phyloP scores from a whole-genome alignment of 768 basidiomycete species.

The Filobasidium wieringae region DNA sequence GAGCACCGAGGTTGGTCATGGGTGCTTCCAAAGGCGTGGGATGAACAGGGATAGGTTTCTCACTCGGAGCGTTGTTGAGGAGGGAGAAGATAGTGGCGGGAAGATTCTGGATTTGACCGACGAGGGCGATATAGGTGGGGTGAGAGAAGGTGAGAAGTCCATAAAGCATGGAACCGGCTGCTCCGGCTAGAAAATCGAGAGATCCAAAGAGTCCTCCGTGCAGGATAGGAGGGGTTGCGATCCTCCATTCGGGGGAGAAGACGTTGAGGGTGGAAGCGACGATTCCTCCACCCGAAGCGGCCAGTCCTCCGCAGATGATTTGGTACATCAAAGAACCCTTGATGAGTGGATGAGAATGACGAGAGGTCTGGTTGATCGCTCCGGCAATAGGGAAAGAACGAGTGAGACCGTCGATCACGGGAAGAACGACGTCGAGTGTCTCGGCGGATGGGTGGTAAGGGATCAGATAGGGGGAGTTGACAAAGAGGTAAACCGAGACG shows the following conservation, averaged over 20 bases:
- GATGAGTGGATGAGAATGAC: constrained; percentile 11
- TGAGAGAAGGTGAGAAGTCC: constrained; percentile 10
- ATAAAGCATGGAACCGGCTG: constrained; percentile 5
- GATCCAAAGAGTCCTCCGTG: not conserved
- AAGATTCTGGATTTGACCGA: not conserved
- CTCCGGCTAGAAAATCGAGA: constrained; percentile 9
- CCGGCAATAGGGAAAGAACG: constrained; percentile 17
- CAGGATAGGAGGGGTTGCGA: constrained; percentile 15
- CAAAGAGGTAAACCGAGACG: constrained; percentile 11
- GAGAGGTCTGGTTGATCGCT: constrained; percentile 5
- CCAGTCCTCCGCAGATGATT: constrained; percentile 8
- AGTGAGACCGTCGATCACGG: constrained; percentile 14
- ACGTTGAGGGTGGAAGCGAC: constrained; percentile 13
- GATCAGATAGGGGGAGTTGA: constrained; percentile 5
- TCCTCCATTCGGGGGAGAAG: constrained; percentile 11
- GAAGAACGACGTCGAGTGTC: constrained; percentile 13
- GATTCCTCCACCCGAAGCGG: constrained; percentile 11
- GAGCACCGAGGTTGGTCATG: constrained; percentile 14
- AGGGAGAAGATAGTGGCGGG: not conserved
- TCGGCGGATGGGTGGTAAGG: constrained; percentile 1
- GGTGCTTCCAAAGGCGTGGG: not conserved
- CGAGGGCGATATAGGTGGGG: not conserved
- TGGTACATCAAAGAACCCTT: constrained; percentile 8
- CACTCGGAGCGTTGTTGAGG: not conserved
- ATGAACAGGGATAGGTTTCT: not conserved